Base-by-base conservation (phyloP, 306 rosid genomes). In the Dalbergia cultrata region DNA sequence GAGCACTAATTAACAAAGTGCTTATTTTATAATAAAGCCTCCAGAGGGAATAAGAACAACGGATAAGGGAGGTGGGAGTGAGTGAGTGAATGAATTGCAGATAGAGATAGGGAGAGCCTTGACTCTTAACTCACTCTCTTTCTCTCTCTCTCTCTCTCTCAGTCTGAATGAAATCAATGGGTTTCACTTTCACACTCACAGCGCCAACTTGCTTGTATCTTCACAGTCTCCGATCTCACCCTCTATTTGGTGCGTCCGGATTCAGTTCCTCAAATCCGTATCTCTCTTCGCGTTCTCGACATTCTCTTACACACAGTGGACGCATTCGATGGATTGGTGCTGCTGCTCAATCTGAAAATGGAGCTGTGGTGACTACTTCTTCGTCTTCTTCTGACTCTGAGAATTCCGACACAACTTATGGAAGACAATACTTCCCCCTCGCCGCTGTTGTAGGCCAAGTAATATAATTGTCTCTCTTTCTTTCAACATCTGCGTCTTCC, bases 371-470 rank as follows among this genome's bases (percentile, higher is more conserved):
- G 19, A 12, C 90, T 12, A 37, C 41, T 37, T 37, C 41, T 37
- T 37, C 41, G 0, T 37, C 41, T 37, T 37, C 41, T 37, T 37
- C 41, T 37, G 41, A 37, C 7, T 64, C 76, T 5, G 92, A 94
- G 53, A 85, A 80, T 64, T 58, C 63, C 7, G 75, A 80, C 7
- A 16, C 59, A 4, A 57, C 31, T 69, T 95, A 86, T 77, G 99
- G 99, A 57, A 84, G 97, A 39, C 94, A 88, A 79, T 95, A 59
- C 77, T 95, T 95, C 50, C 99, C 99, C 35, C 91, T 95, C 35
- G 99, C 99, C 39, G 99, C 99, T 43, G 99, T 95, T 78, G 91
- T 95, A 18, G 99, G 98, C 83, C 99, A 93, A 78, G 98, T 95
- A 88, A 89, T 26, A 57, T 5, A 13, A 3, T 4, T 37, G 7